phyloP scores from a whole-genome alignment of 78 protist species.

The Emiliania huxleyi region DNA sequence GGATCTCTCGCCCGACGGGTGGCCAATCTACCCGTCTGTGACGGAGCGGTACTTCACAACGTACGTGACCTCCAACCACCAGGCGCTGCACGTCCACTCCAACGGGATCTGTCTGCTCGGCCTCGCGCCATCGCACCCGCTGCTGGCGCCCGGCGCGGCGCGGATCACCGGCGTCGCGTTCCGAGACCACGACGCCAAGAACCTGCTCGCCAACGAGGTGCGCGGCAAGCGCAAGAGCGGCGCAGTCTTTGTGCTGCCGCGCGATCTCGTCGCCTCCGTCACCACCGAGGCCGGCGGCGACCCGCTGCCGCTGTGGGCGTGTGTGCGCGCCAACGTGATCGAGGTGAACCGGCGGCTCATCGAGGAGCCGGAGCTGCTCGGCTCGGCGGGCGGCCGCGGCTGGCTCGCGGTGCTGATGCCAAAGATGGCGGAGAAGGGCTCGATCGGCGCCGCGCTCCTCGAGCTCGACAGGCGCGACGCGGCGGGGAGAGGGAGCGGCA shows the following conservation, averaged over 20 bases:
- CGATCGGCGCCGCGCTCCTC: neutral
- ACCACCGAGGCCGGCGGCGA: neutral
- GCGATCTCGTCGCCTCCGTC: neutral
- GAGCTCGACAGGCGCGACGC: neutral
- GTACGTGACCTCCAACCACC: neutral
- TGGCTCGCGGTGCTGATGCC: neutral
- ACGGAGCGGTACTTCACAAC: neutral
- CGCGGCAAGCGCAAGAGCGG: neutral
- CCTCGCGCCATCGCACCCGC: neutral
- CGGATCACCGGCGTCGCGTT: neutral
- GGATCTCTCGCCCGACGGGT: neutral
- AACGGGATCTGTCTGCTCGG: neutral
- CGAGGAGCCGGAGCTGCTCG: neutral
- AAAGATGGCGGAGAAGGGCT: neutral
- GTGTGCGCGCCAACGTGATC: neutral
- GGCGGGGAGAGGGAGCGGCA: no score
- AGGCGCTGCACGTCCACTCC: neutral
- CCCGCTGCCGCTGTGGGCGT: neutral
- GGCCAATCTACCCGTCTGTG: neutral
- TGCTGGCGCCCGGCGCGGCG: neutral
- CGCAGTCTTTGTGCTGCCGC: neutral
- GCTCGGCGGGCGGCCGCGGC: neutral
- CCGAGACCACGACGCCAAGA: neutral
- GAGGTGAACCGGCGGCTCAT: neutral
- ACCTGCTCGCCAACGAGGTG: neutral